phyloP scores from a whole-genome alignment of 495 filamentous ascomycete species.

The Aspergillus sparsus region DNA sequence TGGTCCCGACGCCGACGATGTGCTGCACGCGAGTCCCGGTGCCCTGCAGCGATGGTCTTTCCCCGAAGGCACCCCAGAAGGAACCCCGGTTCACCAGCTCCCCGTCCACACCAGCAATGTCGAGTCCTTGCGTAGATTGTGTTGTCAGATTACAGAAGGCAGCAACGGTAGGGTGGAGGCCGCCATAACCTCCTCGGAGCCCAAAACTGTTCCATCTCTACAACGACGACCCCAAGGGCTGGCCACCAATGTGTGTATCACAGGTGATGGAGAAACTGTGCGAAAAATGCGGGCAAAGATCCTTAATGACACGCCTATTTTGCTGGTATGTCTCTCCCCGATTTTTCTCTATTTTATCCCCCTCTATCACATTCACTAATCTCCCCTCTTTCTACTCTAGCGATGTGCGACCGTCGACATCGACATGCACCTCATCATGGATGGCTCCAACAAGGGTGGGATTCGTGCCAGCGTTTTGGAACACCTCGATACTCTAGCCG shows the following conservation, averaged over 20 bases:
- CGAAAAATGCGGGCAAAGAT: slow-evolving; percentile 82
- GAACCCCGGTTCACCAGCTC: slow-evolving; percentile 77
- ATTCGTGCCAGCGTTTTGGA: slow-evolving; percentile 72
- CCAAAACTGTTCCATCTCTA: slow-evolving; percentile 68
- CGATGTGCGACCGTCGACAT: slow-evolving; percentile 90
- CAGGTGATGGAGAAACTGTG: slow-evolving; percentile 78
- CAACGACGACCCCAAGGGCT: slow-evolving; percentile 69
- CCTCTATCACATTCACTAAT: slow-evolving; percentile 30
- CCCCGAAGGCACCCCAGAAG: slow-evolving; percentile 79
- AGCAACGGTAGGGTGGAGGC: slow-evolving; percentile 74
- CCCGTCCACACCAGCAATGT: slow-evolving; percentile 88
- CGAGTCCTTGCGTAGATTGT: slow-evolving; percentile 70
- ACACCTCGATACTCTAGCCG: slow-evolving; percentile 79
- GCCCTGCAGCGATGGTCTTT: slow-evolving; percentile 89
- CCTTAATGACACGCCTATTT: slow-evolving; percentile 81
- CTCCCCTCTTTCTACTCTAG: slow-evolving; percentile 44
- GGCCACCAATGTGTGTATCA: slow-evolving; percentile 88
- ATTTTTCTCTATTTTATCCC: slow-evolving; percentile 14
- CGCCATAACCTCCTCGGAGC: slow-evolving; percentile 76
- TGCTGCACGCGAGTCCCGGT: slow-evolving; percentile 81
- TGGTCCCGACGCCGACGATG: slow-evolving; percentile 87
- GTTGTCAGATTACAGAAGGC: slow-evolving; percentile 72
- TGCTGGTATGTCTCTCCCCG: slow-evolving; percentile 64
- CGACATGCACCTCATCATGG: slow-evolving; percentile 82
- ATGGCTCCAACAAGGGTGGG: slow-evolving; percentile 58